phyloP scores from a whole-genome alignment of 2,329 filamentous ascomycete genomes.

The Teratosphaeria destructans region DNA sequence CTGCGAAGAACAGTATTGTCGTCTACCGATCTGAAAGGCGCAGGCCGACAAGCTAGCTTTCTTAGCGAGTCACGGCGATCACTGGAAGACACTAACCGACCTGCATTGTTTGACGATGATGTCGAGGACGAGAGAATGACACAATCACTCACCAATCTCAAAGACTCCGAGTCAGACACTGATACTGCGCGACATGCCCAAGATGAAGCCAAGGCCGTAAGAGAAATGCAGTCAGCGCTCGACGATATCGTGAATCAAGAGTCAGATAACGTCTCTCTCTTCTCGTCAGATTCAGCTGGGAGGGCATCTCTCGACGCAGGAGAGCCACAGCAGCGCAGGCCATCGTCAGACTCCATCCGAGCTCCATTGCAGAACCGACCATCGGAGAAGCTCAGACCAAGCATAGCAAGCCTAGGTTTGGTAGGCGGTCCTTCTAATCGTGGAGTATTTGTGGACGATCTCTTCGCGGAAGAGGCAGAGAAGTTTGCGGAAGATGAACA shows the following conservation, averaged over 20 bases:
- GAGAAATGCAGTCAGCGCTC: conserved; percentile 85
- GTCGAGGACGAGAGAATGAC: conserved; percentile 61
- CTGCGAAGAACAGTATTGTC: conserved; percentile 51
- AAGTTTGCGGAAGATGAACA: conserved; percentile 78
- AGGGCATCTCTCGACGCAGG: conserved; percentile 43
- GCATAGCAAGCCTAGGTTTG: conserved; percentile 79
- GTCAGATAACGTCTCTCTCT: conserved; percentile 54
- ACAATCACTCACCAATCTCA: conserved; percentile 68
- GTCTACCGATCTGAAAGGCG: conserved; percentile 47
- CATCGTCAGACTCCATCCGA: conserved; percentile 3
- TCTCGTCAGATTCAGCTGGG: conserved; percentile 42
- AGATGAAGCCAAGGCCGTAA: conserved; percentile 70
- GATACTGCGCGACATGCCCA: conserved; percentile 41
- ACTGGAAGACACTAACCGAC: conserved; percentile 50
- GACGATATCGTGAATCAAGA: conserved; percentile 85
- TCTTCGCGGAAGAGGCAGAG: conserved; percentile 83
- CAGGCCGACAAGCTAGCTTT: conserved; percentile 1
- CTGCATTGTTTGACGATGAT: conserved; percentile 67
- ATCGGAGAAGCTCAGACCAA: conserved; percentile 61
- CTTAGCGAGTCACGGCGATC: conserved; percentile 46
- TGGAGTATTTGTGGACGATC: conserved; percentile 87
- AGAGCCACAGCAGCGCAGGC: conserved; percentile 4
- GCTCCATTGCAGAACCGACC: conserved; percentile 8
- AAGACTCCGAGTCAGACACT: conserved; percentile 68
- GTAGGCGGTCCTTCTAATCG: conserved; percentile 79